Base-by-base conservation (phyloP, 31 red algal species). In the Porphyra umbilicalis region DNA sequence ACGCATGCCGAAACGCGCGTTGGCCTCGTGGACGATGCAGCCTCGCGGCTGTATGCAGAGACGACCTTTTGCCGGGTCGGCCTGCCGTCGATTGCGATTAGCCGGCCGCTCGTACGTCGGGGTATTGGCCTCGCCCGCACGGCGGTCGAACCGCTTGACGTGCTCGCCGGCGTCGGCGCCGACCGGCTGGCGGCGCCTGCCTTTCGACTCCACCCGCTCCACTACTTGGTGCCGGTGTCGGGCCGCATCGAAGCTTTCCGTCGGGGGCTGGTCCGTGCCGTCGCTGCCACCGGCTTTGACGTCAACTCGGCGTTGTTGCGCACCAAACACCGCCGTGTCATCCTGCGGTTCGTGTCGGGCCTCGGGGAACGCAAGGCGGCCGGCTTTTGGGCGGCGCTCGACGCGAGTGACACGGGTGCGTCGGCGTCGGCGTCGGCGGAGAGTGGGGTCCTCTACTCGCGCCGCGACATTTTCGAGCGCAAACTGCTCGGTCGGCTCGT, bases 281-380 rank as follows among this genome's bases (percentile, higher is more conserved):
- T 96, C 39, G 91, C 87, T 75, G 76, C 81, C 14, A 84, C 83
- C 57, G 97, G 97, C 75, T 87, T 95, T 36, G 97, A 99, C 91
- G 87, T 99, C 75, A 99, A 99, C 80, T 81, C 85, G 39, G 84
- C 87, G 30, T 37, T 99, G 25, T 80, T 86, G 14, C 79, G 93
- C 34, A 82, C 87, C 13, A 71, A 71, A 29, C 92, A 95, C 77
- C 88, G 88, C 13, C 93, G 87, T 42, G 82, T 85, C 0, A 68
- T 99, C 79, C 79, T 99, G 57, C 35, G 40, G 4, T 96, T 87
- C 46, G 92, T 93, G 34, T 85, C 89, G 25, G 97, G 97, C 33
- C 75, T 99, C 35, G 97, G 97, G 30, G 38, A 86, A 25, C 85
- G 93, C 44, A 99, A 99, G 81, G 93, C 81, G 36, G 81, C 76